Conservation (phyloP, 2,329 filamentous ascomycete species). For the Incumbomyces delicatus region DNA sequence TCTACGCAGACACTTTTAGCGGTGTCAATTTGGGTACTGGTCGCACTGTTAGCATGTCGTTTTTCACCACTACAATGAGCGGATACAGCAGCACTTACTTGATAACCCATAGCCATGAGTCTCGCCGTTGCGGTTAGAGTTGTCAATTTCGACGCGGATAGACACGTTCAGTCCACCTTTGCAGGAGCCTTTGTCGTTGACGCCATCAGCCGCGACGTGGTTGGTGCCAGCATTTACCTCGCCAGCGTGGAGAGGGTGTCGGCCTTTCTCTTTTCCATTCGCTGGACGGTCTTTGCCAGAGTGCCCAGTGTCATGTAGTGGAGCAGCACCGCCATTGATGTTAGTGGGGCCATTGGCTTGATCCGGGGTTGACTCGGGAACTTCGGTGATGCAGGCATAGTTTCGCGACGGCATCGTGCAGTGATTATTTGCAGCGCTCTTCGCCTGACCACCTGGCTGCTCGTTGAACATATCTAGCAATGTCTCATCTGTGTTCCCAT, state of each 20-base stretch:
- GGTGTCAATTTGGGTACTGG: neutral
- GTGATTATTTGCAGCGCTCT: slow-evolving; percentile 65
- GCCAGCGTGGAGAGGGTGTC: slow-evolving; percentile 62
- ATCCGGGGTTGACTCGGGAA: slow-evolving; percentile 22
- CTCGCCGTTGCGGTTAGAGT: slow-evolving; percentile 29
- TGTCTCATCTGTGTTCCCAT: slow-evolving; percentile 54
- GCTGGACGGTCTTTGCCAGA: slow-evolving; percentile 14
- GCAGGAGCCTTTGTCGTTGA: slow-evolving; percentile 28
- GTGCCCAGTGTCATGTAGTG: slow-evolving; percentile 11
- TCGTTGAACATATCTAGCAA: slow-evolving; percentile 53
- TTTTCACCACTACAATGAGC: neutral
- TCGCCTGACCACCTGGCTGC: slow-evolving; percentile 47
- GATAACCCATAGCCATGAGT: slow-evolving; percentile 41
- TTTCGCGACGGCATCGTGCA: slow-evolving; percentile 71
- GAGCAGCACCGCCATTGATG: slow-evolving; percentile 3
- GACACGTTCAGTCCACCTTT: slow-evolving; percentile 36
- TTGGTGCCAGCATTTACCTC: slow-evolving; percentile 68
- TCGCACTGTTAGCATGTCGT: neutral
- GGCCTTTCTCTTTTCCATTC: slow-evolving; percentile 48
- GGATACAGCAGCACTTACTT: slow-evolving; percentile 37
- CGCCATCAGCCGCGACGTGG: slow-evolving; percentile 58
- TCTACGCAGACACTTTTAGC: neutral
- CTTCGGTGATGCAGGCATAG: slow-evolving; percentile 54
- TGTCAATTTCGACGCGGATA: slow-evolving; percentile 39
- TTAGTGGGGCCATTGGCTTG: slow-evolving; percentile 13